Evolutionary conservation across 208 protist species (phyloP).

Genomic region (Leptomonas pyrrhocoris): DNA sequence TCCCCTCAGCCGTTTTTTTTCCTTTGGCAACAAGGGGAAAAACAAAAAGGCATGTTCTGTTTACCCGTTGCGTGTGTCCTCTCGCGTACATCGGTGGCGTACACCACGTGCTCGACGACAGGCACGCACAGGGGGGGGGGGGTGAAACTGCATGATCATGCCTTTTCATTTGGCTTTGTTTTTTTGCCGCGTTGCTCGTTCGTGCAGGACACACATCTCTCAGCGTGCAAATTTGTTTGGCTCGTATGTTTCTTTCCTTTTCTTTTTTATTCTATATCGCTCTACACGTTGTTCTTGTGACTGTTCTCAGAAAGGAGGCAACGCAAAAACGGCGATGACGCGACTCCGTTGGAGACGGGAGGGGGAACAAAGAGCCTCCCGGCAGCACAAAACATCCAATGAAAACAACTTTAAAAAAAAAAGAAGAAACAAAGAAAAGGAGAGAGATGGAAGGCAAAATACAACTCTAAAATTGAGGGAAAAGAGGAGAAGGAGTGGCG

Average conservation of each 20-base stretch:
- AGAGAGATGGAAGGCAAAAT: background rate
- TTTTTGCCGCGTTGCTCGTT: too few relatives aligned
- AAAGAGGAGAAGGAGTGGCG: background rate
- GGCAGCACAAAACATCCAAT: too few relatives aligned
- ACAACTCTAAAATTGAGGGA: conserved; percentile 10
- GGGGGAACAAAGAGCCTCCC: conserved; percentile 1
- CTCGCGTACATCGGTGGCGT: too few relatives aligned
- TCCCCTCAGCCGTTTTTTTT: too few relatives aligned
- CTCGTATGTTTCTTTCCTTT: conserved; percentile 14
- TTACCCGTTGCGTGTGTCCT: too few relatives aligned
- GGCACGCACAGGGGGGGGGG: too few relatives aligned
- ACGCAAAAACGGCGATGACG: background rate
- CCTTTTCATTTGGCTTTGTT: too few relatives aligned
- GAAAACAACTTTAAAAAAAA: background rate
- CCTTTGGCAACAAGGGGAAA: background rate
- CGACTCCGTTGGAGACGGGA: background rate
- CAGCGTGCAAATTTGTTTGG: too few relatives aligned
- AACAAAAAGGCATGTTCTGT: background rate
- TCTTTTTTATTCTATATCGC: conserved; percentile 7
- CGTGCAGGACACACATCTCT: too few relatives aligned
- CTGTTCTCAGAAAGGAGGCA: too few relatives aligned
- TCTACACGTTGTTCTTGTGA: background rate
- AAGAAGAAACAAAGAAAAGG: background rate
- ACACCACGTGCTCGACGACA: too few relatives aligned
- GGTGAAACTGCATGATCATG: too few relatives aligned